Percentiles rank a stretch among this genome's conserved stretches.
phyloP scores from a whole-genome alignment of 169 alveolate species.

The Babesia divergens region DNA sequence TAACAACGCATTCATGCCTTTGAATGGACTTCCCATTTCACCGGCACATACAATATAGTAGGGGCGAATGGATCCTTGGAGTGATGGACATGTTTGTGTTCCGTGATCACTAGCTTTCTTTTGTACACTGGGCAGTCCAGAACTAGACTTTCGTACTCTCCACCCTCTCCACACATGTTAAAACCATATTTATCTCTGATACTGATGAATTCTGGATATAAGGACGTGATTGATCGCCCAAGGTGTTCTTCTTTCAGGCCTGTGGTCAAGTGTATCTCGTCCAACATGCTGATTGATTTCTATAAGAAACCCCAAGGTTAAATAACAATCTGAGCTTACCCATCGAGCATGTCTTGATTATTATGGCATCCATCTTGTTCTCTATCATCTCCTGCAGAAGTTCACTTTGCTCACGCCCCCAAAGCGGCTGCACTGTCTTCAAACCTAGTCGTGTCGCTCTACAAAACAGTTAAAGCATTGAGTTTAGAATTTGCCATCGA shows the following conservation, averaged over 20 bases:
- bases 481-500: too few relatives aligned
- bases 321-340: slow-evolving; percentile 44
- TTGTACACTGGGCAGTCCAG: slow-evolving; percentile 87
- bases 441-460: slow-evolving; percentile 56
- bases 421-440: slow-evolving; percentile 64
- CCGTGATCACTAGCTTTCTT: slow-evolving; percentile 55
- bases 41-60: slow-evolving; percentile 49
- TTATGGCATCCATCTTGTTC: slow-evolving; percentile 84
- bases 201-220: slow-evolving; percentile 51
- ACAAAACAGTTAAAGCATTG: neutral
- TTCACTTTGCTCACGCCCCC: slow-evolving; percentile 71
- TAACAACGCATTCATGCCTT: slow-evolving; percentile 12
- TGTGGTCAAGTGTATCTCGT: slow-evolving; percentile 57
- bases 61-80: slow-evolving; percentile 61
- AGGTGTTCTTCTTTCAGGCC: slow-evolving; percentile 89
- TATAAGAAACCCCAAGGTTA: neutral
- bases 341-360: slow-evolving; percentile 85
- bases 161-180: slow-evolving; percentile 99
- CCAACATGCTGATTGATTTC: neutral
- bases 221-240: slow-evolving; percentile 82
- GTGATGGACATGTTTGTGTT: slow-evolving; percentile 36
- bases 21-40: slow-evolving; percentile 36
- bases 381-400: slow-evolving; percentile 88
- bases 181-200: slow-evolving; percentile 84
- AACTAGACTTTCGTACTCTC: slow-evolving; percentile 97